A percentile compares a stretch with the other conserved stretches of the same genome.
phyloP scores from a whole-genome alignment of 1,139 yeast genomes.

The Yamadazyma sp. region DNA sequence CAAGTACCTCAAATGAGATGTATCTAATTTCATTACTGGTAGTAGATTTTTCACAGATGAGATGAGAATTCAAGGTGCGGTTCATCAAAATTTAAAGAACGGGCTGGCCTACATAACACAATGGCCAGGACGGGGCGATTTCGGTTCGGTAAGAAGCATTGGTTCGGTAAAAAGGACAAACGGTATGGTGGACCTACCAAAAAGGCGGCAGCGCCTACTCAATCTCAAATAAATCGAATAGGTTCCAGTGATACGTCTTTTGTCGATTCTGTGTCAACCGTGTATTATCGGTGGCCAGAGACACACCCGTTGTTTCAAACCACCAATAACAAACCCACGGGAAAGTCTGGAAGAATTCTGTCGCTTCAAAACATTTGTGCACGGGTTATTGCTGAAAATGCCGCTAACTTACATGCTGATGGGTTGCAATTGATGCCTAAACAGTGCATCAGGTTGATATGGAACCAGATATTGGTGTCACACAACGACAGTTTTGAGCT shows the following conservation, averaged over 20 bases:
- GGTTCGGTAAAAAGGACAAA: constrained; percentile 5
- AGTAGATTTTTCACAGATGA: not conserved
- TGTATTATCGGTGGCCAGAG: constrained; percentile 20
- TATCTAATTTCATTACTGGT: constrained; percentile 76
- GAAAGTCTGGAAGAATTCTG: constrained; percentile 8
- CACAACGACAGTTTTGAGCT: constrained; percentile 32
- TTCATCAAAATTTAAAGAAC: no score
- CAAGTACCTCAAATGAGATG: constrained; percentile 89
- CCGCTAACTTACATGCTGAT: constrained; percentile 19
- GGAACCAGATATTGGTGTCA: constrained; percentile 28
- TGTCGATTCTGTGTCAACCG: constrained; percentile 17
- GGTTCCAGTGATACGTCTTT: constrained; percentile 12
- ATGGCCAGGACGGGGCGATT: not conserved
- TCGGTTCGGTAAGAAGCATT: constrained; percentile 3
- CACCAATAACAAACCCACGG: constrained; percentile 2
- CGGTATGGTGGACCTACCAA: constrained; percentile 1
- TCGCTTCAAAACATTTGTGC: constrained; percentile 23
- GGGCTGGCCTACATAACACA: not conserved
- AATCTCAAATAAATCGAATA: constrained; percentile 1
- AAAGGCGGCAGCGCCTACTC: not conserved
- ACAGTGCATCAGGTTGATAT: constrained; percentile 32
- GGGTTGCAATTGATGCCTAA: constrained; percentile 28
- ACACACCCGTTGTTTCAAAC: constrained; percentile 9
- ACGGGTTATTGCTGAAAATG: constrained; percentile 27
- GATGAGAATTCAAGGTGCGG: constrained; percentile 1